These are phyloP conservation scores for Solanum phureja DNA, from an alignment of 257 asterid genomes.

Conservation along the genomic window DNA sequence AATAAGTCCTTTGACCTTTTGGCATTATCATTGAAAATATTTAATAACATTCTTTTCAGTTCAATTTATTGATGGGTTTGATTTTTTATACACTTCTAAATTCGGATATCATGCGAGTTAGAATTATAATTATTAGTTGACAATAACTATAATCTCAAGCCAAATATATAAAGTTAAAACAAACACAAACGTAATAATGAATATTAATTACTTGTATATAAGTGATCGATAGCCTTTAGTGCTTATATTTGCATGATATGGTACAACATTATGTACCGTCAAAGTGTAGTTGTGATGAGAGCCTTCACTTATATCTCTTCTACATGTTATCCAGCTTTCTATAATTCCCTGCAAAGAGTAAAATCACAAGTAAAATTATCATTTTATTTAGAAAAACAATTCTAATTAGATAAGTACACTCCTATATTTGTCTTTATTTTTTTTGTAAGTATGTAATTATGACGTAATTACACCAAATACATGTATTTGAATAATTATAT, in stretches of 20 bases:
- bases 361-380: background rate
- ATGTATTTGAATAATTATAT: no score
- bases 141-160: accelerated
- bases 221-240: background rate
- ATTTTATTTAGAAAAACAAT: background rate
- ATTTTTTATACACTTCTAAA: background rate
- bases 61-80: background rate
- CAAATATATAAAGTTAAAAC: no score
- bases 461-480: no score
- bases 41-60: background rate
- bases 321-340: background rate
- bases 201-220: background rate
- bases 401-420: no score
- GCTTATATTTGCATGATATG: background rate
- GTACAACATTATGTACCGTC: background rate
- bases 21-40: background rate
- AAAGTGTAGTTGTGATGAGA: background rate
- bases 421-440: no score
- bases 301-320: background rate
- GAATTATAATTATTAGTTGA: no score
- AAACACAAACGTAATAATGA: no score
- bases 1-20: no score
- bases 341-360: background rate
- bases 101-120: background rate
- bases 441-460: no score